Base-by-base conservation (phyloP, 2,329 filamentous ascomycete species). In the Ophiosphaerella herpotricha region DNA sequence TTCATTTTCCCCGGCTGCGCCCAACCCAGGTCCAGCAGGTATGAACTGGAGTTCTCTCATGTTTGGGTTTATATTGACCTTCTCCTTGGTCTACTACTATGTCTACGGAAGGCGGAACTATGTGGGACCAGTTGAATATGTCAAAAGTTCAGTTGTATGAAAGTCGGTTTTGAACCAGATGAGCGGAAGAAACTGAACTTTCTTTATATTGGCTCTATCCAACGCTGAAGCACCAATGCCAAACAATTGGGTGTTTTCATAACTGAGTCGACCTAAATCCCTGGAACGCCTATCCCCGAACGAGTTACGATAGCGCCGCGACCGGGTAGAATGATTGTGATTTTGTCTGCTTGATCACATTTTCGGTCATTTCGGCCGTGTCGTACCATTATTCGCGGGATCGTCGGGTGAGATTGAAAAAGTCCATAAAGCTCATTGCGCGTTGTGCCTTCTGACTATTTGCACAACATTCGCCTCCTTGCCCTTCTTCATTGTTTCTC, bases 41-140 rank as follows among this genome's bases (percentile, higher is more conserved):
- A 80, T 80, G 77, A 80, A 80, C 47, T 80, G 77, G 75, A 72
- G 70, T 33, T 61, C 70, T 34, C 64, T 67, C 3, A 77, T 80
- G 66, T 79, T 77, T 50, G 70, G 72, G 24, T 51, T 44, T 2
- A 67, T 76, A 31, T 59, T 77, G 26, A 57, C 71, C 23, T 72
- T 76, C 43, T 74, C 76, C 5, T 63, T 71, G 5, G 48, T 68
- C 0, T 79, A 74, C 51, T 79, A 78, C 53, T 58, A 63, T 14
- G 23, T 72, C 3, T 54, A 60, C 24, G 77, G 74, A 7, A 61
- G 67, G 39, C 61, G 74, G 45, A 63, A 67, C 32, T 79, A 78
- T 52, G 52, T 41, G 8, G 62, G 62, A 7, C 63, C 61, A 7
- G 57, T 60, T 2, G 55, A 36, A 32, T 41, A 44, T 41, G 41